These are phyloP conservation scores for Heliamphora pulchella DNA, from an alignment of 179 eudicot genomes.

Conservation along the genomic window DNA sequence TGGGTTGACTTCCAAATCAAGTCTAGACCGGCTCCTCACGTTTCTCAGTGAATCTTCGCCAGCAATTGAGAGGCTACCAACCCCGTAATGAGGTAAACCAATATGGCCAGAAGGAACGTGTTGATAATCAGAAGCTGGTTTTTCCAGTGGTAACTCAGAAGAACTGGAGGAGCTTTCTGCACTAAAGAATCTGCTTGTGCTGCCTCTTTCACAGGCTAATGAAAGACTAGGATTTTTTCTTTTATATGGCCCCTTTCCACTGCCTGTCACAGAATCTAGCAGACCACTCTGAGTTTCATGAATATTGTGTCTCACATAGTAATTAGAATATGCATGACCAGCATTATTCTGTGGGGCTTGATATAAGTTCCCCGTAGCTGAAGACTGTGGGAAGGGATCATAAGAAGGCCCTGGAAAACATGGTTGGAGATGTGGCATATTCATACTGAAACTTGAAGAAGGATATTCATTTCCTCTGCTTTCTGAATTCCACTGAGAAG, in stretches of 20 bases:
- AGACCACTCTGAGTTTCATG: slow-evolving; percentile 13
- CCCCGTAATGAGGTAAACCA: slow-evolving; percentile 17
- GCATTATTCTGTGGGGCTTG: slow-evolving; percentile 13
- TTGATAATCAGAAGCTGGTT: slow-evolving; percentile 15
- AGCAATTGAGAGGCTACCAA: slow-evolving; percentile 20
- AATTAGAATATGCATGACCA: slow-evolving; percentile 11
- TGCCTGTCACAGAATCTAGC: slow-evolving; percentile 11
- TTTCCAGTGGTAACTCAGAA: slow-evolving; percentile 17
- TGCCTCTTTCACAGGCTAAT: slow-evolving; percentile 19
- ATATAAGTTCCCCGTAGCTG: slow-evolving; percentile 20
- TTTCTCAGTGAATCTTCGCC: slow-evolving; percentile 26
- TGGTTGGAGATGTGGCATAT: slow-evolving; percentile 20
- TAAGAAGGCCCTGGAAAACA: slow-evolving; percentile 16
- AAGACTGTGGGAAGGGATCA: slow-evolving; percentile 18
- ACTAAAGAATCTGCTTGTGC: slow-evolving; percentile 23
- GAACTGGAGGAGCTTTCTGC: slow-evolving; percentile 30
- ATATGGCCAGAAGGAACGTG: slow-evolving; percentile 9
- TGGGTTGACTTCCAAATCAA: slow-evolving; percentile 17
- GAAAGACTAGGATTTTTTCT: slow-evolving; percentile 24
- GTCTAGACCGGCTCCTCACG: slow-evolving; percentile 29
- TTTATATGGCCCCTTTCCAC: slow-evolving; percentile 20
- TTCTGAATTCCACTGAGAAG: slow-evolving; percentile 24
- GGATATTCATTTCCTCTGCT: slow-evolving; percentile 15
- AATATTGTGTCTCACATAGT: slow-evolving; percentile 13
- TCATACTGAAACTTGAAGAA: slow-evolving; percentile 24